Evolutionary conservation across 83 land plant genomes (phyloP), one percentile per base, ranked within the genome.

Genomic region (Larix sibirica): DNA sequence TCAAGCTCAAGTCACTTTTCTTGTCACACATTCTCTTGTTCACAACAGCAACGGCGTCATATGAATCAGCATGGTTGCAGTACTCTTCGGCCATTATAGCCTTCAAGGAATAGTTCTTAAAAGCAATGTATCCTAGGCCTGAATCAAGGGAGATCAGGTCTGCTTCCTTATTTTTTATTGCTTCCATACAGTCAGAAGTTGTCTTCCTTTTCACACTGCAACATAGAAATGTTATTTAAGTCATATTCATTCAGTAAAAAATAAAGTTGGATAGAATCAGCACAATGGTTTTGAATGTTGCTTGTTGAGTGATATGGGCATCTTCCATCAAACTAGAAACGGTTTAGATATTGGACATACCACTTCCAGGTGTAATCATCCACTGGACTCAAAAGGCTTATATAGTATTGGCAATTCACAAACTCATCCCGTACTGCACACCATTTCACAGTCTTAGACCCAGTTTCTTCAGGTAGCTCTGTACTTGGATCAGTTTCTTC

Each of bases 21-120:
- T 44, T 67, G 42, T 84, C 44, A 77, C 89, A 88, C 36, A 60
- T 78, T 42, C 68, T 67, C 56, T 81, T 79, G 62, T 59, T 65
- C 12, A 88, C 87, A 31, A 88, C 66, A 16, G 87, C 85, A 13
- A 88, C 90, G 24, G 85, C 79, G 20, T 82, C 65, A 36, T 88
- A 88, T 65, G 80, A 62, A 36, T 79, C 13, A 33, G 71, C 79
- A 21, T 80, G 90, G 66, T 85, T 71, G 67, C 84, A 83, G 61
- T 88, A 85, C 36, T 82, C 84, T 71, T 88, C 90, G 10, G 83
- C 84, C 63, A 81, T 83, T 33, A 88, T 82, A 18, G 85, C 90
- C 79, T 88, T 88, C 90, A 88, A 83, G 63, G 90, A 88, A 73
- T 88, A 85, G 62, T 88, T 82, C 18, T 76, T 40, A 60, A 88